Base-by-base conservation (phyloP, 352 stramenopile genomes). In the Phytopythium aichiense region DNA sequence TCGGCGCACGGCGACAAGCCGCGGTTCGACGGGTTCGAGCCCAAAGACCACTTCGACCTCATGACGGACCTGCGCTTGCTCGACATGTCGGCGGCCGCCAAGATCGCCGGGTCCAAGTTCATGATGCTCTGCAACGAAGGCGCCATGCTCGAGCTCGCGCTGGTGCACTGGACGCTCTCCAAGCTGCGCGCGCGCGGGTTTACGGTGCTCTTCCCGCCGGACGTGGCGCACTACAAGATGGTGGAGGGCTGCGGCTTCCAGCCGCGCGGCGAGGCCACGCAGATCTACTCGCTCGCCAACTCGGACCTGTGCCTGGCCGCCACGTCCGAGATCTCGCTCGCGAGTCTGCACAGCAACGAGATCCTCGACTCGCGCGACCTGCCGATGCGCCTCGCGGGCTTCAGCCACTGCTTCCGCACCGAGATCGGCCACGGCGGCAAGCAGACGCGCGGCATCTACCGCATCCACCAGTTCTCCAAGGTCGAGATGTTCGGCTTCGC, bases 381-480 rank as follows among this genome's bases (percentile, higher is more conserved):
- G 46, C 88, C 89, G 33, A 57, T 94, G 20, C 85, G 88, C 64
- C 79, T 88, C 54, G 88, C 86, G 20, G 88, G 80, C 45, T 92
- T 96, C 28, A 90, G 81, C 40, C 87, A 95, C 69, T 97, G 89
- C 60, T 97, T 96, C 72, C 84, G 89, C 46, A 92, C 84, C 7
- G 89, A 97, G 63, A 91, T 88, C 52, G 89, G 89, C 18, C 80
- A 89, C 59, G 81, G 82, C 35, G 89, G 89, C 13, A 80, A 77
- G 23, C 70, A 72, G n/a, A 88, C 75, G 23, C 77, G 82, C 23
- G 89, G 89, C 4, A 84, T 97, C 45, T 97, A 95, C 64, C 87
- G 89, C 31, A 89, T 96, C 64, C 89, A 96, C 68, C 89, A 97
- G 67, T 97, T 97, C 62, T 89, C 70, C 66, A 96, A 97, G 58